Evolutionary conservation across 1,139 yeast genomes (phyloP), one percentile per base, ranked within the genome.

Genomic region (Debaryomyces psychrophilus): DNA sequence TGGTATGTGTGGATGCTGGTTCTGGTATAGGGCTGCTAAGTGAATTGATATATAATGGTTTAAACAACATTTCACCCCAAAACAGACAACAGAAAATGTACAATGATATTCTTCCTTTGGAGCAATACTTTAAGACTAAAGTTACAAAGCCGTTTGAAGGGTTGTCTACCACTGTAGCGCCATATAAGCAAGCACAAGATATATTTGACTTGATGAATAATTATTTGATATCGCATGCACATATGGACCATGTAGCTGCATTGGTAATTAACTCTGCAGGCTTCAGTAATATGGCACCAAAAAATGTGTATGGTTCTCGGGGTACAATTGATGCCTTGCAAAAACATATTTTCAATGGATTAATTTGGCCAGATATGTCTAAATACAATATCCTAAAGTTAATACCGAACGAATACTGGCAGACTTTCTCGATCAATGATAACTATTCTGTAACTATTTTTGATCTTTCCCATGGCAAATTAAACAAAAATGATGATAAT

Each of bases 1-100:
- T 86, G 5, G 49, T 87, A 9, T 81, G 87, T 43, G 64, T 90
- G 8, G 97, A 90, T 62, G 95, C 90, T 2, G 97, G 97, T 0
- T 73, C 86, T 5, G 90, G 96, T 1, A 57, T 87, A 36, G 69
- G 83, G 1, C 79, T 79, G 44, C 62, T 90, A 7, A 61, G 79
- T 1, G 83, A 81, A 37, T 73, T 84, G 39, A 69, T 86, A 5
- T 62, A 64, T 43, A 51, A 60, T 31, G 71, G 68, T 40, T 40
- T 50, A 1, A 44, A 44, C 17, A 31, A 50, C 18, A 14, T 17
- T 9, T 6, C 26, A n/a, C 48, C 57, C 4, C 27, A 29, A 31
- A 56, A 60, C 41, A 45, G 50, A 31, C 49, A 64, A 22, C 53
- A 61, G 6, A 45, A 56, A 8, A 57, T 64, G 42, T 72, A 73